Evolutionary conservation across 208 protist species (phyloP), one percentile per base, ranked within the genome.

Genomic region (Leishmania aethiopica): DNA sequence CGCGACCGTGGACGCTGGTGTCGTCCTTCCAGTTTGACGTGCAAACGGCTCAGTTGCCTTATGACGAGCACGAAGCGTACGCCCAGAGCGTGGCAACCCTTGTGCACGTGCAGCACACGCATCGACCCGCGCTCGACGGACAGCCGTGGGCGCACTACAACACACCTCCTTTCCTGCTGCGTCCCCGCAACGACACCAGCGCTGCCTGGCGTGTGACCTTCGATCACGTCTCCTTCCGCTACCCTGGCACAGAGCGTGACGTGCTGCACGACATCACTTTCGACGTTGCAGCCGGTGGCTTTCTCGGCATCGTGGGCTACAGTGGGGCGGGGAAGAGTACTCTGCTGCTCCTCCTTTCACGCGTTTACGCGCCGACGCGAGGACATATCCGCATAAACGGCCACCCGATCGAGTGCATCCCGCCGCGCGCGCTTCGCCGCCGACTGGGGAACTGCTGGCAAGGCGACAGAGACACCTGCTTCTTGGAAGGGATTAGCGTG

Each of bases 321-420:
- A 96, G 93, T 81, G 93, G 93, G 2, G 84, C 90, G 0, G 93
- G 93, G 62, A 96, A 96, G 83, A 93, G 86, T 77, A 95, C 91
- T 32, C 32, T 96, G 51, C 80, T 95, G 32, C 86, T 89, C 7
- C 87, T 96, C 32, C 49, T 96, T 11, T 81, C 86, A 35, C 88
- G 91, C 42, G 70, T 93, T 1, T 95, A 93, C 81, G 82, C 82
- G 8, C 91, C 93, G 32, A 89, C 84, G 25, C 45, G 28, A 10
- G 93, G 93, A 1, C 80, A 79, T 1, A 95, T 96, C 72, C 85
- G 86, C 49, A 76, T 96, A 74, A 90, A 94, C 64, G 90, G 87
- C 25, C 28, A 66, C 25, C 81, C 88, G 60, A 90, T 96, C 59
- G 86, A 90, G 42, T 45, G 69, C 47, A 90, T 89, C 57, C 84